Evolutionary conservation across 345 rosid species (phyloP).

Genomic region (Gossypium herbaceum): DNA sequence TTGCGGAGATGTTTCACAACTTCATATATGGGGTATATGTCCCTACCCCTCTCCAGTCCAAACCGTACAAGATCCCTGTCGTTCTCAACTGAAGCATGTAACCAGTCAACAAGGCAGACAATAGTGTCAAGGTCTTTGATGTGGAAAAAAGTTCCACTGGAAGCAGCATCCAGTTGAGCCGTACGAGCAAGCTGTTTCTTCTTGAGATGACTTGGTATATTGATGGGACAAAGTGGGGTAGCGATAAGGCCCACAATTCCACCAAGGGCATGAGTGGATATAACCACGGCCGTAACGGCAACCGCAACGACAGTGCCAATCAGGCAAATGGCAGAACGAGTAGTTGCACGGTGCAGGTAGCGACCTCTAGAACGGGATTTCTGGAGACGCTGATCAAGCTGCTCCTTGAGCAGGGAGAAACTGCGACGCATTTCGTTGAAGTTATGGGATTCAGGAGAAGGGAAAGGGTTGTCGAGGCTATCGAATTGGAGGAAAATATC

Average conservation of each 20-base stretch:
- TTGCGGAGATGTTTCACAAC: conserved; percentile 54
- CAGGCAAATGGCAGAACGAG: conserved; percentile 49
- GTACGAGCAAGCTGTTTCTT: conserved; percentile 50
- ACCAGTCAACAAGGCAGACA: conserved; percentile 48
- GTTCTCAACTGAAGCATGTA: conserved; percentile 43
- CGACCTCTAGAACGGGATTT: conserved; percentile 56
- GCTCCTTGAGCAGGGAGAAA: conserved; percentile 55
- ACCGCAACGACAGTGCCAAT: conserved; percentile 44
- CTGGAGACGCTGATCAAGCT: conserved; percentile 44
- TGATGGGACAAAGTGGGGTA: conserved; percentile 42
- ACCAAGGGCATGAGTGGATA: conserved; percentile 54
- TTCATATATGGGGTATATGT: conserved; percentile 37
- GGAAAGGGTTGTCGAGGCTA: conserved; percentile 58
- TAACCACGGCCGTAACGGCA: conserved; percentile 35
- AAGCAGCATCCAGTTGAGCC: conserved; percentile 63
- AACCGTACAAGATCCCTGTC: conserved; percentile 46
- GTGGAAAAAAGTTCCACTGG: conserved; percentile 49
- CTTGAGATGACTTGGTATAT: conserved; percentile 38
- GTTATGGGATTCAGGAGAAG: conserved; percentile 38
- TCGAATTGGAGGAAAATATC: conserved; percentile 50
- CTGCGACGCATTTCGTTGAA: conserved; percentile 47
- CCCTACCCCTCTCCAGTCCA: conserved; percentile 52
- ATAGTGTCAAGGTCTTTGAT: conserved; percentile 54
- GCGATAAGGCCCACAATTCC: conserved; percentile 41
- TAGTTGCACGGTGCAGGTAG: conserved; percentile 37